phyloP scores from a whole-genome alignment of 768 basidiomycete genomes.

The Russula brevipes region DNA sequence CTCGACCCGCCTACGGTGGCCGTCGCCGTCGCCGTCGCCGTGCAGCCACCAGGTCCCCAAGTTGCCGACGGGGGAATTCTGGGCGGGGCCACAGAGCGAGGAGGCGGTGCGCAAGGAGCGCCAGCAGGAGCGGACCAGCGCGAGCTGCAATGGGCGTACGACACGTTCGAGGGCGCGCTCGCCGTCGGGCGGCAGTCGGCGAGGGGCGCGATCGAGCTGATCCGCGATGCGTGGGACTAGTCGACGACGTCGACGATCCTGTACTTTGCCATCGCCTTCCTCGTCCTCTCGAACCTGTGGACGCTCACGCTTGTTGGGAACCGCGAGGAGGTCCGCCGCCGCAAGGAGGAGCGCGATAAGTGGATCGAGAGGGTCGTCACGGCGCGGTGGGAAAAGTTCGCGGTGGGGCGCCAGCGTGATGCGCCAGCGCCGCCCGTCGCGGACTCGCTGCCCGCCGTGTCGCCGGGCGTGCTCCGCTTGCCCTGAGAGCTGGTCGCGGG shows the following conservation, averaged over 20 bases:
- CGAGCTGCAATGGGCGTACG: conserved; percentile 82
- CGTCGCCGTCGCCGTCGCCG: conserved; percentile 35
- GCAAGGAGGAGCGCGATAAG: conserved; percentile 28
- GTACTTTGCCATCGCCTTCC: conserved; percentile 61
- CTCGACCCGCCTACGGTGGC: conserved; percentile 51
- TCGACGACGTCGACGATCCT: conserved; percentile 66
- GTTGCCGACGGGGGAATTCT: conserved; percentile 15
- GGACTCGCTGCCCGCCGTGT: too few species aligned
- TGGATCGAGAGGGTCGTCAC: too few species aligned
- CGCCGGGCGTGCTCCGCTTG: too few species aligned
- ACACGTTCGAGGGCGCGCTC: conserved; percentile 74
- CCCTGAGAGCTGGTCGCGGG: too few species aligned
- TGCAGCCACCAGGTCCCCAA: conserved; percentile 32
- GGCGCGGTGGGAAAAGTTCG: too few species aligned
- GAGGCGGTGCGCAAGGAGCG: conserved; percentile 47
- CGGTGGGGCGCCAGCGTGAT: too few species aligned
- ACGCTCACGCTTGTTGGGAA: conserved; percentile 47
- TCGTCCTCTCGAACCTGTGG: conserved; percentile 79
- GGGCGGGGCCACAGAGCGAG: conserved; percentile 29
- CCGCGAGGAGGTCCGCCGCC: conserved; percentile 42
- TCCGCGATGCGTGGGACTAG: conserved; percentile 76
- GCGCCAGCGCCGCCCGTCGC: too few species aligned
- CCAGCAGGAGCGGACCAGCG: conserved; percentile 46
- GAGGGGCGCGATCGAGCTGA: conserved; percentile 67
- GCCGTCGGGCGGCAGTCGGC: conserved; percentile 68